Conservation (phyloP, 805 yeast genomes). For the Cyberlindnera xylosilytica region DNA sequence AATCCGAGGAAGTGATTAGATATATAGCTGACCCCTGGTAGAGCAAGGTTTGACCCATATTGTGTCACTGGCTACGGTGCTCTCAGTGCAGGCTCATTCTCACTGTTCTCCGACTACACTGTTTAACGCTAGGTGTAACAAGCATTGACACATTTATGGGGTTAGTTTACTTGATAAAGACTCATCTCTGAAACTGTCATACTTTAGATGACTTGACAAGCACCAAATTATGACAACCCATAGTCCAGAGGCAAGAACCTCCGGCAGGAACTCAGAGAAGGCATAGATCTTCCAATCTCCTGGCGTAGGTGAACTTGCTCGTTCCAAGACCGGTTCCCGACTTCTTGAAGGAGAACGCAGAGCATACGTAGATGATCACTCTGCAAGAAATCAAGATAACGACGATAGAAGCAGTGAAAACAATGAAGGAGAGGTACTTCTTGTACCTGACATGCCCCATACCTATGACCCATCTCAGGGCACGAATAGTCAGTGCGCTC, state of each 20-base stretch:
- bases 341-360: conserved; percentile 1
- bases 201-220: background rate
- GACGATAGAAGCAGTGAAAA: background rate
- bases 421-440: background rate
- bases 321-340: background rate
- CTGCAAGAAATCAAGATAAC: background rate
- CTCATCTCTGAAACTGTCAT: too few relatives aligned
- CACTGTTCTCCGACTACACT: too few relatives aligned
- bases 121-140: too few relatives aligned
- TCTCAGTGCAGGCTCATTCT: too few relatives aligned
- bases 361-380: background rate
- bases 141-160: too few relatives aligned
- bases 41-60: too few relatives aligned
- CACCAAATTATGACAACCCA: background rate
- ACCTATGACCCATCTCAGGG: background rate
- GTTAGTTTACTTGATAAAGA: too few relatives aligned
- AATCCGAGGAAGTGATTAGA: too few relatives aligned
- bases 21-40: too few relatives aligned
- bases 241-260: background rate
- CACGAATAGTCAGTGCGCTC: background rate
- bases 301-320: conserved; percentile 2
- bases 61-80: too few relatives aligned
- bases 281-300: conserved; percentile 6
- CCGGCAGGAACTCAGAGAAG: background rate
- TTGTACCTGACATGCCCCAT: conserved; percentile 1